A percentile compares a stretch with the other conserved stretches of the same genome.
These are phyloP conservation scores for Rosa hybrid DNA, from an alignment of 331 rosid genomes.

Conservation along the genomic window DNA sequence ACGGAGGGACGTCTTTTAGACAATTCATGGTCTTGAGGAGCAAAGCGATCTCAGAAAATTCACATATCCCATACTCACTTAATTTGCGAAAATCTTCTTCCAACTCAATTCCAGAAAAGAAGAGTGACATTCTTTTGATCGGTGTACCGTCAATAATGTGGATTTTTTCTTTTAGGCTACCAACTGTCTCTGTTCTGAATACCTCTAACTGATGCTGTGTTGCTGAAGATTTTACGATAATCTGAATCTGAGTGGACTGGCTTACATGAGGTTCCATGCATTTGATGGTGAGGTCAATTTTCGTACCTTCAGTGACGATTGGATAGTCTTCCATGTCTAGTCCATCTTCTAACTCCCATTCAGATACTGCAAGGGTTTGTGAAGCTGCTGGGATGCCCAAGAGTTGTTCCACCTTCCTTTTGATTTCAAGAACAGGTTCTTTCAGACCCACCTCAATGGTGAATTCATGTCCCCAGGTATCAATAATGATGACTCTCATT, in stretches of 20 bases:
- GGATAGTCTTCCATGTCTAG: conserved; percentile 95
- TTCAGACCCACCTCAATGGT: conserved; percentile 53
- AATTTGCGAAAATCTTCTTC: conserved; percentile 55
- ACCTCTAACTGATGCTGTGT: conserved; percentile 52
- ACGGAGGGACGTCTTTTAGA: conserved; percentile 39
- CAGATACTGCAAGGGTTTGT: conserved; percentile 63
- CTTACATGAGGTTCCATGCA: conserved; percentile 12
- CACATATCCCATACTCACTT: conserved; percentile 56
- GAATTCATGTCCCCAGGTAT: conserved; percentile 46
- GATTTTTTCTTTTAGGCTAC: conserved; percentile 72
- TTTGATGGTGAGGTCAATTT: conserved; percentile 64
- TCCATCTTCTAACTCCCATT: conserved; percentile 77
- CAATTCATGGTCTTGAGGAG: conserved; percentile 44
- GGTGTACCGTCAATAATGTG: conserved; percentile 62
- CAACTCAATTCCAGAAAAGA: conserved; percentile 53
- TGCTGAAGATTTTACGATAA: conserved; percentile 47
- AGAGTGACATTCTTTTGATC: conserved; percentile 59
- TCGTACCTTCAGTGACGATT: conserved; percentile 70
- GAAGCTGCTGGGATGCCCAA: conserved; percentile 53
- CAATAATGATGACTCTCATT: conserved; percentile 45
- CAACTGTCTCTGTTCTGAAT: conserved; percentile 60
- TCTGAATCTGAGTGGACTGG: conserved; percentile 43
- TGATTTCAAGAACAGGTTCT: conserved; percentile 63
- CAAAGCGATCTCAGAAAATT: conserved; percentile 56
- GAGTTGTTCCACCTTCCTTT: conserved; percentile 69